Conservation (phyloP, 2,329 filamentous ascomycete species). For the Zymoseptoria passerinii region DNA sequence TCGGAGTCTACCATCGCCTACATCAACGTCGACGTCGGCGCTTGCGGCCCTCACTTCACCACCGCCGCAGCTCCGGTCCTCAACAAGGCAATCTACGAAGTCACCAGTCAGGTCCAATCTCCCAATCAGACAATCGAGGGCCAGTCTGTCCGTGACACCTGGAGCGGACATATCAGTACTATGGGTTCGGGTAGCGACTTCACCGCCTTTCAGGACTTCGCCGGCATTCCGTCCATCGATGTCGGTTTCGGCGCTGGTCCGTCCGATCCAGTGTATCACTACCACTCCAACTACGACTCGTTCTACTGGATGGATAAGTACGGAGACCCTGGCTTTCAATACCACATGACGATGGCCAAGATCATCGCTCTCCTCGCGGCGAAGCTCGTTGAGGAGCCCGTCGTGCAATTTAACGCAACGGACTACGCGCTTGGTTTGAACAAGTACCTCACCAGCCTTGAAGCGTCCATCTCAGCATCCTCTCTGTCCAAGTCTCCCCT, state of each 20-base stretch:
- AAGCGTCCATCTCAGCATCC: conserved; percentile 12
- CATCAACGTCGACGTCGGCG: conserved; percentile 74
- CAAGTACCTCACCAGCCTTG: conserved; percentile 36
- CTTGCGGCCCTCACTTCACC: conserved; percentile 55
- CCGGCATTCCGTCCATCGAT: conserved; percentile 42
- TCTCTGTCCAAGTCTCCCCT: conserved; percentile 32
- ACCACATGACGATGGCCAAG: conserved; percentile 46
- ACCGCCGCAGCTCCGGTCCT: conserved; percentile 66
- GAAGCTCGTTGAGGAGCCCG: conserved; percentile 39
- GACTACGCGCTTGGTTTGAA: conserved; percentile 38
- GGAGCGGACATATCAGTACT: conserved; percentile 49
- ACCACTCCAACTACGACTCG: conserved; percentile 77
- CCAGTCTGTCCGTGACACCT: conserved; percentile 59
- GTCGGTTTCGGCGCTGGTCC: conserved; percentile 35
- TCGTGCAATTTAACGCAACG: conserved; percentile 40
- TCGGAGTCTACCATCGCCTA: conserved; percentile 66
- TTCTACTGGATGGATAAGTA: conserved; percentile 77
- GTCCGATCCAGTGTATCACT: conserved; percentile 55
- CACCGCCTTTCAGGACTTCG: conserved; percentile 47
- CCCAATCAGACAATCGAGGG: conserved; percentile 65
- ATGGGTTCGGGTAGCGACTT: conserved; percentile 47
- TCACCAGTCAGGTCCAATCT: conserved; percentile 51
- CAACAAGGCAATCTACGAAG: conserved; percentile 62
- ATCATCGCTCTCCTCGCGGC: conserved; percentile 40
- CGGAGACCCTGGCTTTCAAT: conserved; percentile 56